Percentiles rank a stretch among this genome's conserved stretches.
Evolutionary conservation across 192 early-diverging fungal species (phyloP).

Genomic region (Coemansia sp.): DNA sequence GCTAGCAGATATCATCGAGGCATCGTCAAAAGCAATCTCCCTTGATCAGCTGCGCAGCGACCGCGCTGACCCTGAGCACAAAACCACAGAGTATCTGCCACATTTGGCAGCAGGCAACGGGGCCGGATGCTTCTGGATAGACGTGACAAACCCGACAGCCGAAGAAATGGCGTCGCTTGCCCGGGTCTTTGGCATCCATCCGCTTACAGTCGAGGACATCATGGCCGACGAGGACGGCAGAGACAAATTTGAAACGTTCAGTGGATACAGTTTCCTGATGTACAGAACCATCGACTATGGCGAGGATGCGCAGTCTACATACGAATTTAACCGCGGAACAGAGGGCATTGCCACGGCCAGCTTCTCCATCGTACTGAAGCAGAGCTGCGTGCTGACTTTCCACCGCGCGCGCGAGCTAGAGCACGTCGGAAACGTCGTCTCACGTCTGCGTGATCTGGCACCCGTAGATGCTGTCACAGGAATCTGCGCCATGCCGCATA

Average conservation of each 20-base stretch:
- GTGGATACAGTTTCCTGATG: constrained; percentile 83
- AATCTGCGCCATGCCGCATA: constrained; percentile 59
- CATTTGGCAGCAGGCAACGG: constrained; percentile 20
- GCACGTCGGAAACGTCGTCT: constrained; percentile 55
- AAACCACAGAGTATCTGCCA: too few relatives aligned
- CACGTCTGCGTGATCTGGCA: constrained; percentile 36
- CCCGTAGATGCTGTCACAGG: constrained; percentile 17
- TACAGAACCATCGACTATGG: constrained; percentile 73
- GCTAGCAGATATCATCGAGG: constrained; percentile 49
- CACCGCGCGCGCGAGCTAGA: constrained; percentile 59
- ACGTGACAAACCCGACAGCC: constrained; percentile 62
- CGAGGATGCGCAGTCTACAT: constrained; percentile 35
- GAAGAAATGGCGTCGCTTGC: constrained; percentile 61
- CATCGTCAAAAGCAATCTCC: constrained; percentile 18
- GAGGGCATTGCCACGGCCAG: constrained; percentile 49
- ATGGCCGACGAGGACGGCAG: constrained; percentile 72
- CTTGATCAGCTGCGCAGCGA: constrained; percentile 32
- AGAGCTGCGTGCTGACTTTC: constrained; percentile 8
- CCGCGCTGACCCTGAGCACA: not conserved
- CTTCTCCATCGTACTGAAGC: constrained; percentile 46
- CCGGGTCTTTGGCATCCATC: constrained; percentile 81
- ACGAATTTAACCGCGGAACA: not conserved
- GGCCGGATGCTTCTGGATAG: constrained; percentile 58
- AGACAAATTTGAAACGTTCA: constrained; percentile 80
- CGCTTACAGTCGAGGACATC: constrained; percentile 89